Conservation (phyloP, 805 yeast species). For the Metschnikowia colocasiae region DNA sequence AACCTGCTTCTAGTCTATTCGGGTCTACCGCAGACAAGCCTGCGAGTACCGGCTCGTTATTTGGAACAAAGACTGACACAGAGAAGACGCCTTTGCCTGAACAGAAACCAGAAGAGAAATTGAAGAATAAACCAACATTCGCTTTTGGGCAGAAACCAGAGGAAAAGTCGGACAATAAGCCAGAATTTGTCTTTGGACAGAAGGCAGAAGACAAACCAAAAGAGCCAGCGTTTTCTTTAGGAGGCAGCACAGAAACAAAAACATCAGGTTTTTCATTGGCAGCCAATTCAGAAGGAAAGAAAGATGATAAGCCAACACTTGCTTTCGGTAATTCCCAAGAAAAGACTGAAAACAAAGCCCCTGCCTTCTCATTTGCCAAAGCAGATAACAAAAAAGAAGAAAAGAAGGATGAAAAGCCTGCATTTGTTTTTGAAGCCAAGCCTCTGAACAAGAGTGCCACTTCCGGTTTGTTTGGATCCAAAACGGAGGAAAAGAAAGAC, state of each 20-base stretch:
- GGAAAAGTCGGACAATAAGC: slow-evolving; percentile 8
- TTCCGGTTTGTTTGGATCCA: slow-evolving; percentile 13
- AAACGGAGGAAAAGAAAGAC: slow-evolving; percentile 13
- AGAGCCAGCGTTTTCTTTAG: slow-evolving; percentile 13
- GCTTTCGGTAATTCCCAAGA: slow-evolving; percentile 21
- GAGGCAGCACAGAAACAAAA: not conserved
- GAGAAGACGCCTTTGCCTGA: not conserved
- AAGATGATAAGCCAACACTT: slow-evolving; percentile 11
- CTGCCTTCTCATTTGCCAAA: slow-evolving; percentile 6
- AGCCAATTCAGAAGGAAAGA: not conserved
- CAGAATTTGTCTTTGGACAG: slow-evolving; percentile 15
- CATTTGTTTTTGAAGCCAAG: slow-evolving; percentile 7
- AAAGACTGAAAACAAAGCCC: not conserved
- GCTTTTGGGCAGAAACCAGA: slow-evolving; percentile 3
- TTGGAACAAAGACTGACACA: slow-evolving; percentile 9
- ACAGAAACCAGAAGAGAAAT: slow-evolving; percentile 5
- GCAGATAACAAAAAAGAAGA: slow-evolving; percentile 18
- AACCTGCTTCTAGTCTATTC: slow-evolving; percentile 4
- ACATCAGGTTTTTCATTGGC: slow-evolving; percentile 14
- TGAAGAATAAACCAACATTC: slow-evolving; percentile 3
- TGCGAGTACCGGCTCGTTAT: not conserved
- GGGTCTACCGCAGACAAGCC: not conserved
- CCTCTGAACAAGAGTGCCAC: not conserved
- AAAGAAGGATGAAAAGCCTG: slow-evolving; percentile 4
- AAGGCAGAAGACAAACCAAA: slow-evolving; percentile 12